Conservation (phyloP, 2,329 filamentous ascomycete genomes). For the Pseudocercospora macadamiae region DNA sequence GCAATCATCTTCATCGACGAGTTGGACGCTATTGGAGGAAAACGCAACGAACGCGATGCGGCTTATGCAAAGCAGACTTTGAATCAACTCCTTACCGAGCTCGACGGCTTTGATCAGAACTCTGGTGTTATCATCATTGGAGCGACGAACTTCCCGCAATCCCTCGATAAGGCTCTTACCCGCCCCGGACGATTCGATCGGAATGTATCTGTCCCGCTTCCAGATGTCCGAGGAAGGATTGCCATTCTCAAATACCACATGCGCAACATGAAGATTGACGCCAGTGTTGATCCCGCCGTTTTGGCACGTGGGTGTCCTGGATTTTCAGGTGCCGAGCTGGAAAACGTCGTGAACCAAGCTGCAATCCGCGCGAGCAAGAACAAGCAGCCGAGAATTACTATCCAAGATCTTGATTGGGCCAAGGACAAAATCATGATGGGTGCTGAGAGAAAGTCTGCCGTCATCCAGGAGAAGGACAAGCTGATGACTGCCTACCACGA, state of each 20-base stretch:
- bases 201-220: slow-evolving; percentile 83
- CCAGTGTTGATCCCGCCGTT: slow-evolving; percentile 79
- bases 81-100: slow-evolving; percentile 93
- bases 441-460: slow-evolving; percentile 83
- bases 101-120: slow-evolving; percentile 95
- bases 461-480: slow-evolving; percentile 92
- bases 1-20: slow-evolving; percentile 96
- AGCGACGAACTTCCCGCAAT: slow-evolving; percentile 93
- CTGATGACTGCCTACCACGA: slow-evolving; percentile 95
- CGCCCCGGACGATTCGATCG: slow-evolving; percentile 95
- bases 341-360: slow-evolving; percentile 96
- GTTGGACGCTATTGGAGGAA: slow-evolving; percentile 90
- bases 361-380: slow-evolving; percentile 91
- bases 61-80: slow-evolving; percentile 96
- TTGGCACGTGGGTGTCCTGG: slow-evolving; percentile 87
- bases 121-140: slow-evolving; percentile 94
- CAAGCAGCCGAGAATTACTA: slow-evolving; percentile 73
- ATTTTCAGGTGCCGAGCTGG: slow-evolving; percentile 91
- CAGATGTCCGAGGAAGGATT: slow-evolving; percentile 89
- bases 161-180: slow-evolving; percentile 91
- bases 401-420: slow-evolving; percentile 90
- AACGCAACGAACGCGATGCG: slow-evolving; percentile 88
- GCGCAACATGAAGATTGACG: slow-evolving; percentile 80
- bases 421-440: slow-evolving; percentile 99
- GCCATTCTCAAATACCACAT: slow-evolving; percentile 93